phyloP scores from a whole-genome alignment of 805 yeast species.

The Yamadazyma laniorum region DNA sequence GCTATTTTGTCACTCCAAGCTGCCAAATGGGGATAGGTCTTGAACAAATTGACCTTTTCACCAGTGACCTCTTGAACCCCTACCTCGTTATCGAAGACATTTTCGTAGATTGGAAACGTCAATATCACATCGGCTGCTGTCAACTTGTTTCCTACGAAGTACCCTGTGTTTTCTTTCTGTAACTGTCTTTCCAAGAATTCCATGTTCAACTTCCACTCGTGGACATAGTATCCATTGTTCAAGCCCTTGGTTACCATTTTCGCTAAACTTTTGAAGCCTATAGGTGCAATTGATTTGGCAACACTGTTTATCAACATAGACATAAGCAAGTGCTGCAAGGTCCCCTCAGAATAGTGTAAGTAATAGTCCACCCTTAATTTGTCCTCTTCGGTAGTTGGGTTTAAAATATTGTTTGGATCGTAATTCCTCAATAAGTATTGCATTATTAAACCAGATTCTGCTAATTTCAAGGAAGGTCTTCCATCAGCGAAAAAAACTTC shows the following conservation, averaged over 20 bases:
- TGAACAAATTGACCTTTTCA: constrained; percentile 29
- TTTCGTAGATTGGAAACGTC: constrained; percentile 36
- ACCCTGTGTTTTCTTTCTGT: constrained; percentile 28
- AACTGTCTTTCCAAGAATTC: constrained; percentile 28
- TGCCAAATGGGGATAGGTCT: constrained; percentile 34
- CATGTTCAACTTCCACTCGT: constrained; percentile 41
- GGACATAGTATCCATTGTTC: constrained; percentile 47
- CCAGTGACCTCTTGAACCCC: constrained; percentile 35
- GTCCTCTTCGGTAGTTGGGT: constrained; percentile 33
- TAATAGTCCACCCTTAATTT: constrained; percentile 50
- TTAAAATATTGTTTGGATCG: constrained; percentile 28
- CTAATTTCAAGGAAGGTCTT: constrained; percentile 29
- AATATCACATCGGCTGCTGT: constrained; percentile 40
- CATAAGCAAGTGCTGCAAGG: constrained; percentile 51
- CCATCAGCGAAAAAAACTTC: constrained; percentile 42
- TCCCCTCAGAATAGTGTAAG: constrained; percentile 59
- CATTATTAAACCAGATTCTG: constrained; percentile 39
- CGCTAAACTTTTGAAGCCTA: constrained; percentile 46
- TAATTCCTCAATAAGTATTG: constrained; percentile 37
- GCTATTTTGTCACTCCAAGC: constrained; percentile 36
- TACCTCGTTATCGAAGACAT: constrained; percentile 34
- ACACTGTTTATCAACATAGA: constrained; percentile 37
- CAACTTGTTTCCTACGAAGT: constrained; percentile 36
- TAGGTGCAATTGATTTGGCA: constrained; percentile 45
- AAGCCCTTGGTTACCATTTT: constrained; percentile 43